phyloP scores from a whole-genome alignment of 768 basidiomycete species.

The Calocera cornea region DNA sequence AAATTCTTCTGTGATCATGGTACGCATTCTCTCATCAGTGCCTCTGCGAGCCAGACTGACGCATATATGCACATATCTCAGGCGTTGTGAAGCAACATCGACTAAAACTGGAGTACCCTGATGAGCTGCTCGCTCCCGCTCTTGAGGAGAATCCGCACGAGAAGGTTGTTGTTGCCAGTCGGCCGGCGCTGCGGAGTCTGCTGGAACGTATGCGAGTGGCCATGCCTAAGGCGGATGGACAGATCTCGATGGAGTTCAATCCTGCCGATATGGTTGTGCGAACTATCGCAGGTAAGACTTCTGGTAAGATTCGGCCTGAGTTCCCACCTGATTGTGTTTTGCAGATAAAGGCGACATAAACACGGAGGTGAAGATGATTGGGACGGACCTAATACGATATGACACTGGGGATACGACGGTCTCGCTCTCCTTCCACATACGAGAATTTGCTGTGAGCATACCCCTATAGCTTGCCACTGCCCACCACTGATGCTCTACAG shows the following conservation, averaged over 20 bases:
- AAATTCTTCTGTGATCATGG: constrained; percentile 3
- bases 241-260: neutral
- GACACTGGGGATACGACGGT: neutral
- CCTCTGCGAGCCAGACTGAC: neutral
- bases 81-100: constrained; percentile 1
- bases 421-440: neutral
- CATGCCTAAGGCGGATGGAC: neutral
- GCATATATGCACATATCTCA: neutral
- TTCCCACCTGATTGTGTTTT: neutral
- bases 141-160: neutral
- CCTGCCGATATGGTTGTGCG: neutral
- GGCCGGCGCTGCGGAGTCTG: neutral
- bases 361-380: neutral
- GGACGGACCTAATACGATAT: neutral
- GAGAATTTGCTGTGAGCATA: neutral
- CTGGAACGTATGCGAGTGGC: neutral
- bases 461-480: neutral
- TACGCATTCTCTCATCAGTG: neutral
- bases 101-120: neutral
- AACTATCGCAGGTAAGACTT: neutral
- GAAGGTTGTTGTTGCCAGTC: neutral
- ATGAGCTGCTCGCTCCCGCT: neutral
- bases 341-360: neutral
- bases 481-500: neutral
- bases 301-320: neutral